Conservation (phyloP, 305 asterid species). For the Rubia peregrina region DNA sequence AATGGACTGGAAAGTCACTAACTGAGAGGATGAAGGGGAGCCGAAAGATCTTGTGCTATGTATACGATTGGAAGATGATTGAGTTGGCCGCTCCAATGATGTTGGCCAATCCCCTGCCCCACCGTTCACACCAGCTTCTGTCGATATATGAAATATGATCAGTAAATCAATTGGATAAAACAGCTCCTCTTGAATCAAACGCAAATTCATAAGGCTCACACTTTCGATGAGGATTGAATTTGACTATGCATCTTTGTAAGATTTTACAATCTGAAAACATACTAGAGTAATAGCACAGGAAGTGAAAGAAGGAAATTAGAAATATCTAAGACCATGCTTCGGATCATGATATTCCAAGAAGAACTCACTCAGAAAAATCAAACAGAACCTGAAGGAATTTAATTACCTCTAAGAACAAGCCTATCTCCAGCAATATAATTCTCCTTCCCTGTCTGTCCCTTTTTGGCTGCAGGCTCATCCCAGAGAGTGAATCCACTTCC, state of each 20-base stretch:
- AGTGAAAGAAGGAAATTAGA: background rate
- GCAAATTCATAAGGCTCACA: no score
- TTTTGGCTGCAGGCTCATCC: slow-evolving; percentile 76
- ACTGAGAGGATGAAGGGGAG: slow-evolving; percentile 75
- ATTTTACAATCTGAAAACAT: slow-evolving; percentile 1
- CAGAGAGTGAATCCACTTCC: slow-evolving; percentile 83
- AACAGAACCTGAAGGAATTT: background rate
- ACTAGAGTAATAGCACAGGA: background rate
- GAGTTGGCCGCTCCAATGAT: slow-evolving; percentile 56
- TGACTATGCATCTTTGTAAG: background rate
- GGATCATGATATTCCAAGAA: background rate
- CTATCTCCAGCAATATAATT: slow-evolving; percentile 50
- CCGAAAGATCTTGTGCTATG: slow-evolving; percentile 41
- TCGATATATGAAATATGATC: slow-evolving; percentile 10
- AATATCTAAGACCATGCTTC: background rate
- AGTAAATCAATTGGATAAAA: slow-evolving; percentile 8
- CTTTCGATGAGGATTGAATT: background rate
- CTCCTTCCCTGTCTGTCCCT: slow-evolving; percentile 99
- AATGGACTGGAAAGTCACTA: slow-evolving; percentile 35
- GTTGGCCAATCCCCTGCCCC: slow-evolving; percentile 64
- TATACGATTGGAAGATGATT: slow-evolving; percentile 51
- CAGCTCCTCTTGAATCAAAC: background rate
- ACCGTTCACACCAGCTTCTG: slow-evolving; percentile 55
- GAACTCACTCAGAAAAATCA: background rate
- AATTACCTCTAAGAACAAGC: slow-evolving; percentile 50